Percentiles rank a stretch among this genome's conserved stretches.
phyloP scores from a whole-genome alignment of 2,329 filamentous ascomycete genomes.

The Coniella vitis region DNA sequence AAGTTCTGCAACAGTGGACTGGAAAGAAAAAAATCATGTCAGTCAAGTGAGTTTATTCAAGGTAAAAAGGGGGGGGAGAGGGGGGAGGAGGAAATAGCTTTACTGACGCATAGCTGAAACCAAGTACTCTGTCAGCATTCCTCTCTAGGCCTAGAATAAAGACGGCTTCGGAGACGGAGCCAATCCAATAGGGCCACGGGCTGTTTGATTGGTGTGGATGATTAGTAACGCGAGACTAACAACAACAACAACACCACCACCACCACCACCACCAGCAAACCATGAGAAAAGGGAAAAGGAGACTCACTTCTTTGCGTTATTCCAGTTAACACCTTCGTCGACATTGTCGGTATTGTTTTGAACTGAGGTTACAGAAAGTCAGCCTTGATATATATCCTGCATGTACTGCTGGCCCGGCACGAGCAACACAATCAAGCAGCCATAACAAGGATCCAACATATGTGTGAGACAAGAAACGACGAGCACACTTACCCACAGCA shows the following conservation, averaged over 20 bases:
- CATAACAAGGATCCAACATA: too few species aligned
- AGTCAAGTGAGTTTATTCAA: too few species aligned
- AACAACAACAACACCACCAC: neutral
- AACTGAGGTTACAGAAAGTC: too few species aligned
- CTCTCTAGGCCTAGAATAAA: conserved; percentile 47
- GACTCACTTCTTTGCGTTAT: conserved; percentile 7
- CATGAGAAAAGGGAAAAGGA: neutral
- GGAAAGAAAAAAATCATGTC: too few species aligned
- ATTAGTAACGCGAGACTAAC: neutral
- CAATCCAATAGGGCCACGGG: conserved; percentile 46
- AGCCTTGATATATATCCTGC: too few species aligned
- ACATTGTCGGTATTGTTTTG: conserved; percentile 25
- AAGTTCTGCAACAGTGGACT: conserved; percentile 29
- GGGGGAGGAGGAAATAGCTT: too few species aligned
- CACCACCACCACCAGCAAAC: too few species aligned
- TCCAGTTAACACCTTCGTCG: conserved; percentile 4
- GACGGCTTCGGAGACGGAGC: conserved; percentile 51
- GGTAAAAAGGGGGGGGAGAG: too few species aligned
- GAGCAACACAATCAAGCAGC: too few species aligned
- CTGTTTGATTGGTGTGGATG: neutral
- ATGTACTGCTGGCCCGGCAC: too few species aligned
- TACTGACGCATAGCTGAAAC: conserved; percentile 6
- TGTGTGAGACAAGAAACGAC: too few species aligned
- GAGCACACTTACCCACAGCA: too few species aligned
- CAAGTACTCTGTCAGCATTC: conserved; percentile 25